A percentile compares a stretch with the other conserved stretches of the same genome.
phyloP scores from a whole-genome alignment of 208 protist species.

The Crithidia fasciculata region DNA sequence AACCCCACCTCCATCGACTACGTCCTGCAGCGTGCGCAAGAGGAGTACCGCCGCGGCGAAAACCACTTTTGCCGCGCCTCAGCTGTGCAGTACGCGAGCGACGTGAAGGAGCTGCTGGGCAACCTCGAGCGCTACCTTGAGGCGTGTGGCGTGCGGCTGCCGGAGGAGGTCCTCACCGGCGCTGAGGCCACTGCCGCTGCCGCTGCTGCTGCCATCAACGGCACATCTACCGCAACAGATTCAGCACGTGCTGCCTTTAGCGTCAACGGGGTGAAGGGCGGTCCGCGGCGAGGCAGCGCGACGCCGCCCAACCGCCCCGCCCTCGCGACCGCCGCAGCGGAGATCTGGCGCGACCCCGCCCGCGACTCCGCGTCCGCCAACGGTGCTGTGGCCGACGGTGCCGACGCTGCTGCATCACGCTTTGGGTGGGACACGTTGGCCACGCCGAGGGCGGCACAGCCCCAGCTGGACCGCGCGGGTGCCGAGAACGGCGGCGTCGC shows the following conservation, averaged over 20 bases:
- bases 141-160: constrained; percentile 31
- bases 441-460: neutral
- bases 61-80: constrained; percentile 22
- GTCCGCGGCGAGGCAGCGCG: neutral
- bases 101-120: constrained; percentile 29
- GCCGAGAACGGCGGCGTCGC: neutral
- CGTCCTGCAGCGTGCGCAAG: constrained; percentile 27
- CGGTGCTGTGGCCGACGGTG: neutral
- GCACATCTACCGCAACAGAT: too few species aligned
- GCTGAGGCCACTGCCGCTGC: constrained; percentile 4
- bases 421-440: constrained; percentile 4
- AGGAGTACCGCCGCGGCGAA: constrained; percentile 31
- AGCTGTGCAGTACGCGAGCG: constrained; percentile 22
- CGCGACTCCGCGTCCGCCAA: neutral
- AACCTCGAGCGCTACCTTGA: constrained; percentile 44
- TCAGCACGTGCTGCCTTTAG: too few species aligned
- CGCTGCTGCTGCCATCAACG: neutral
- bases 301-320: neutral
- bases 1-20: constrained; percentile 38
- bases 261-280: too few species aligned
- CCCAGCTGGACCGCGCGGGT: neutral
- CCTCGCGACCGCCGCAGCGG: neutral
- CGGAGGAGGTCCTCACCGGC: constrained; percentile 18
- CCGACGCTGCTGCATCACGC: neutral
- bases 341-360: neutral